Evolutionary conservation across 1,284 basidiomycete species (phyloP), one percentile per base, ranked within the genome.

Genomic region (Rhodotorula sp.): DNA sequence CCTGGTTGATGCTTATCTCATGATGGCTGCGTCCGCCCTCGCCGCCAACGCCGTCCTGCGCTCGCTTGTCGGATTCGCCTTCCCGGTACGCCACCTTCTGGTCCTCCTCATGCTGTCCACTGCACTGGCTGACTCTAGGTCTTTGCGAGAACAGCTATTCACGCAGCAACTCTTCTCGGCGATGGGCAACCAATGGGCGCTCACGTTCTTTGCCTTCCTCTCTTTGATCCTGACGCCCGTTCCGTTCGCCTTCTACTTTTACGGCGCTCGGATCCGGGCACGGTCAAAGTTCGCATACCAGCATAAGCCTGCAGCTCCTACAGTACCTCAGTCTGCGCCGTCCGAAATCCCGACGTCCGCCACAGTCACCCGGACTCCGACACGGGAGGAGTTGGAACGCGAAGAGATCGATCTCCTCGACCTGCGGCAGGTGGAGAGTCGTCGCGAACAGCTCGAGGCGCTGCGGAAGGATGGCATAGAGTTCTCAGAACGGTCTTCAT

Each of bases 21-120:
- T 87, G 44, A 86, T 87, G 75, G 87, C 87, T 68, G 88, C 88
- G 0, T 86, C 85, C 67, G 88, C 88, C 5, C 83, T 89, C 46
- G 88, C 89, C 0, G 85, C 88, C 46, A 88, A 88, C 29, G 86
- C 89, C 37, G 85, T 91, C 42, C 79, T 88, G 49, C 85, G 89
- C 51, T 87, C 86, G 3, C 79, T 85, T 4, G 84, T 87, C 63
- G 64, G 68, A 44, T 66, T 66, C 42, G 69, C 64, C 8, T 64
- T 56, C 54, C 62, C 62, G 24, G 37, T 62, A 17, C 17, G 48
- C 45, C 18, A 29, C 20, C 30, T 49, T 6, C 49, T 4, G 15
- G 20, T 26, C 22, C 20, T 1, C 8, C 49, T 10, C 22, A n/a
- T 49, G 10, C 20, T 24, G 20, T 26, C 12, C 24, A 0, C 37